phyloP scores from a whole-genome alignment of 2,329 filamentous ascomycete genomes.

The Stachybotrys chlorohalonatus region DNA sequence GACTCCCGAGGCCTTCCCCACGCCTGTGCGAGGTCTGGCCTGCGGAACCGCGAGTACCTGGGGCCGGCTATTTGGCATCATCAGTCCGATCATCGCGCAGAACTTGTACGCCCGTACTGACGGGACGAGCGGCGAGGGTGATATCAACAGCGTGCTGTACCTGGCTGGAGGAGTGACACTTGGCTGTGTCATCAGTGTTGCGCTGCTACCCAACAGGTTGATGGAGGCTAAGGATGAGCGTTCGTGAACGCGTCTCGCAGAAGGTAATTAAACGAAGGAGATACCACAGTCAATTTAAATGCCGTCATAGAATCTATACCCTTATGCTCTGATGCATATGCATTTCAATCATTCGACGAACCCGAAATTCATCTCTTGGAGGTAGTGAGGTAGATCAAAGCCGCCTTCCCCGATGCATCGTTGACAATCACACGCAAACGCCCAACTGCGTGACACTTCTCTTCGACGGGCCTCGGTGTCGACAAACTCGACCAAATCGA shows the following conservation, averaged over 20 bases:
- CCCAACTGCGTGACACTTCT: conserved; percentile 3
- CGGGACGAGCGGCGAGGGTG: conserved; percentile 17
- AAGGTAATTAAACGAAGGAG: too few species aligned
- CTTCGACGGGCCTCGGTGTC: conserved; percentile 1
- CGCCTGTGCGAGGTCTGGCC: conserved; percentile 44
- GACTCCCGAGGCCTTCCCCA: conserved; percentile 50
- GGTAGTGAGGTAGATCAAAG: conserved; percentile 1
- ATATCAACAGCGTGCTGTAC: conserved; percentile 43
- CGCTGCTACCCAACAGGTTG: conserved; percentile 32
- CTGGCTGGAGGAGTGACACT: conserved; percentile 45
- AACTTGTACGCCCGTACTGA: conserved; percentile 23
- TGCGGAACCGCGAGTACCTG: conserved; percentile 49
- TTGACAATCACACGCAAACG: conserved; percentile 4
- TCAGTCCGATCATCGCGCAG: conserved; percentile 47
- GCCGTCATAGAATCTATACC: too few species aligned
- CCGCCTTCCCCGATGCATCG: conserved; percentile 5
- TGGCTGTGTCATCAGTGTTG: conserved; percentile 41
- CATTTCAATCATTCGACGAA: not conserved
- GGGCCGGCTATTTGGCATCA: conserved; percentile 48
- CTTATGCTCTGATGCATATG: too few species aligned
- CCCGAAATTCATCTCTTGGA: not conserved
- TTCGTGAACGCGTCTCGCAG: not conserved
- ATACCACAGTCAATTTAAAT: too few species aligned
- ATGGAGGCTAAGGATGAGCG: conserved; percentile 24
- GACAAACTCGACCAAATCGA: conserved; percentile 4